These are phyloP conservation scores for Metschnikowia bowlesiae DNA, from an alignment of 805 yeast genomes.

Conservation along the genomic window DNA sequence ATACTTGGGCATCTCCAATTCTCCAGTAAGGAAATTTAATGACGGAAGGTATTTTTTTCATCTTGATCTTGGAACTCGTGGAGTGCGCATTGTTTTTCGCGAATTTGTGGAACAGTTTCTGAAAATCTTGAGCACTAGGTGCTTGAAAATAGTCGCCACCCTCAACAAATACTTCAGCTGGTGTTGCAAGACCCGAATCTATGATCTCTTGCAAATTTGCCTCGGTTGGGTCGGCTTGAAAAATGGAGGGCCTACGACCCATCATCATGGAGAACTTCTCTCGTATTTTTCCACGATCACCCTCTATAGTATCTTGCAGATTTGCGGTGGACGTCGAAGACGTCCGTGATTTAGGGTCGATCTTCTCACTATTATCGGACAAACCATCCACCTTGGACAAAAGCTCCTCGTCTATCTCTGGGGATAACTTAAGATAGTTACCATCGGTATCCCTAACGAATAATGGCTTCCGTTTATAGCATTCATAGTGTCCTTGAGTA, in stretches of 20 bases:
- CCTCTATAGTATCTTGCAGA: constrained; percentile 11
- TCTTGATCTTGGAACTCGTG: constrained; percentile 24
- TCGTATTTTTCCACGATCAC: constrained; percentile 29
- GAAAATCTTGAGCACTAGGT: constrained; percentile 15
- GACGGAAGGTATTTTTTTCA: constrained; percentile 53
- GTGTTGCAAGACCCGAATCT: constrained; percentile 37
- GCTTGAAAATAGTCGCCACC: constrained; percentile 26
- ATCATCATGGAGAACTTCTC: constrained; percentile 34
- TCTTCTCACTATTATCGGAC: not conserved
- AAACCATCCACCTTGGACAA: constrained; percentile 4
- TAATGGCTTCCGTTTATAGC: constrained; percentile 73
- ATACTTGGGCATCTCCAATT: constrained; percentile 69
- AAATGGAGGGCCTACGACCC: constrained; percentile 39
- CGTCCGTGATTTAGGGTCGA: constrained; percentile 3
- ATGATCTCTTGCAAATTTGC: constrained; percentile 36
- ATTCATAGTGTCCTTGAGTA: constrained; percentile 85
- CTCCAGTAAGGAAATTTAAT: constrained; percentile 73
- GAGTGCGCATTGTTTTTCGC: constrained; percentile 9
- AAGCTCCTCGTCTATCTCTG: constrained; percentile 31
- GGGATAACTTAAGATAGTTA: constrained; percentile 36
- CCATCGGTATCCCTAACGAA: constrained; percentile 45
- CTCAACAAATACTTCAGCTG: constrained; percentile 38
- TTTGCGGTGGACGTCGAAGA: constrained; percentile 15
- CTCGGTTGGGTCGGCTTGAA: constrained; percentile 36
- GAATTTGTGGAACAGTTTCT: constrained; percentile 12